Evolutionary conservation across 202 grass and related monocot species (phyloP).

Genomic region (Elaeis oleifera): DNA sequence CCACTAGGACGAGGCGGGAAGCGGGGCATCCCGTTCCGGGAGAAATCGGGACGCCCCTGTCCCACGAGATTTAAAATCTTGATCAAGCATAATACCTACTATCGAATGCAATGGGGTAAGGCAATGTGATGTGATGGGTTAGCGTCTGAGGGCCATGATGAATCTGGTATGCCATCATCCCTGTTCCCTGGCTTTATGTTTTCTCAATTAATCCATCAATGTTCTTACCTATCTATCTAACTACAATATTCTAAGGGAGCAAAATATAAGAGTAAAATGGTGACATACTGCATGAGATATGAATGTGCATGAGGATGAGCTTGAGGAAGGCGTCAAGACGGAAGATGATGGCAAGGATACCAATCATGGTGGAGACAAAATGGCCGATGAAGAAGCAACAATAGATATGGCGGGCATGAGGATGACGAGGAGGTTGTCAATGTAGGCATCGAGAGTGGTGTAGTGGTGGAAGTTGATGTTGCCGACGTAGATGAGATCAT

Average conservation of each 20-base stretch:
- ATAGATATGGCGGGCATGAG: not conserved
- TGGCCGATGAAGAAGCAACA: not conserved
- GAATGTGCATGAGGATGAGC: not conserved
- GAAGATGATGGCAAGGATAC: not conserved
- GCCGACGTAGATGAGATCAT: no score
- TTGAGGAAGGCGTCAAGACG: not conserved
- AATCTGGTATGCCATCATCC: constrained; percentile 34
- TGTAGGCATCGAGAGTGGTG: not conserved
- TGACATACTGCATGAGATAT: no score
- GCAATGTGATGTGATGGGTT: constrained; percentile 64
- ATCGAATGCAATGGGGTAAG: constrained; percentile 78
- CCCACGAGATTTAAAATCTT: no score
- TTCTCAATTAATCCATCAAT: not conserved
- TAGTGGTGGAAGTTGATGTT: no score
- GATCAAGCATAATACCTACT: constrained; percentile 59
- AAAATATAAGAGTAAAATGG: no score
- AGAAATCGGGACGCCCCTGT: no score
- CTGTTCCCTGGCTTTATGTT: not conserved
- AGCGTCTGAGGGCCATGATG: constrained; percentile 43
- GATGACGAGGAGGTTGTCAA: not conserved
- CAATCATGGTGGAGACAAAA: not conserved
- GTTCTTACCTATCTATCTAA: no score
- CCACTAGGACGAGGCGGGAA: no score
- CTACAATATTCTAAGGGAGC: no score
- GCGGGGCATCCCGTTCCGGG: no score